phyloP scores from a whole-genome alignment of 2,329 filamentous ascomycete species.

The Hysterium pulicare region DNA sequence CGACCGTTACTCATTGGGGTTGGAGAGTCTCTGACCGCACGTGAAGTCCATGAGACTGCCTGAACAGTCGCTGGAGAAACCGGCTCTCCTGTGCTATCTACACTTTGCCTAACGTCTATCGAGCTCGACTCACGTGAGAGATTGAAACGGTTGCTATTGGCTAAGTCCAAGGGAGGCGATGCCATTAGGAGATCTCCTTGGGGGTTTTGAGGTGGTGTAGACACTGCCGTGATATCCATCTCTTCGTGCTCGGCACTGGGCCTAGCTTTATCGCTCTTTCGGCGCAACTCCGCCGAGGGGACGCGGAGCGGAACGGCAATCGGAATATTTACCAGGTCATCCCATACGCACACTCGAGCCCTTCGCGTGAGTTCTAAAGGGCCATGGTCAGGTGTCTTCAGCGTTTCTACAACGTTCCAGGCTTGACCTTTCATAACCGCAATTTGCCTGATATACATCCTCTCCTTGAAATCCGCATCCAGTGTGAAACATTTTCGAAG shows the following conservation, averaged over 20 bases:
- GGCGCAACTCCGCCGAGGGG: conserved; percentile 79
- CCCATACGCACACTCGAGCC: conserved; percentile 93
- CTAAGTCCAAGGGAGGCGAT: conserved; percentile 48
- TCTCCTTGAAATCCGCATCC: conserved; percentile 94
- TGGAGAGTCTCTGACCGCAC: conserved; percentile 8
- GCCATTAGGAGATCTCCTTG: conserved; percentile 67
- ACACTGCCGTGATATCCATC: conserved; percentile 79
- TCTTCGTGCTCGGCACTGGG: conserved; percentile 64
- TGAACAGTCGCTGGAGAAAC: conserved; percentile 35
- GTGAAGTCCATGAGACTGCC: conserved; percentile 26
- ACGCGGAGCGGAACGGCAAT: conserved; percentile 86
- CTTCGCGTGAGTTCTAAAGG: conserved; percentile 88
- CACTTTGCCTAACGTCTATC: conserved; percentile 33
- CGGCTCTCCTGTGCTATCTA: conserved; percentile 15
- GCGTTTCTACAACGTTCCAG: conserved; percentile 97
- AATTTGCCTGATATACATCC: conserved; percentile 98
- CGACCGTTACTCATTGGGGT: conserved; percentile 15
- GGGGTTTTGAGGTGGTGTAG: conserved; percentile 51
- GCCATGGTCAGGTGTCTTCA: conserved; percentile 89
- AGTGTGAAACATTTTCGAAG: conserved; percentile 84
- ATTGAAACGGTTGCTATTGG: conserved; percentile 47
- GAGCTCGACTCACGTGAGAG: conserved; percentile 45
- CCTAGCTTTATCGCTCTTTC: conserved; percentile 41
- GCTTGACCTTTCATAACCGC: conserved; percentile 99
- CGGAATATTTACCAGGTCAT: conserved; percentile 93